A percentile compares a stretch with the other conserved stretches of the same genome.
Evolutionary conservation across 2,329 filamentous ascomycete genomes (phyloP).

Genomic region (Beauveria sp.): DNA sequence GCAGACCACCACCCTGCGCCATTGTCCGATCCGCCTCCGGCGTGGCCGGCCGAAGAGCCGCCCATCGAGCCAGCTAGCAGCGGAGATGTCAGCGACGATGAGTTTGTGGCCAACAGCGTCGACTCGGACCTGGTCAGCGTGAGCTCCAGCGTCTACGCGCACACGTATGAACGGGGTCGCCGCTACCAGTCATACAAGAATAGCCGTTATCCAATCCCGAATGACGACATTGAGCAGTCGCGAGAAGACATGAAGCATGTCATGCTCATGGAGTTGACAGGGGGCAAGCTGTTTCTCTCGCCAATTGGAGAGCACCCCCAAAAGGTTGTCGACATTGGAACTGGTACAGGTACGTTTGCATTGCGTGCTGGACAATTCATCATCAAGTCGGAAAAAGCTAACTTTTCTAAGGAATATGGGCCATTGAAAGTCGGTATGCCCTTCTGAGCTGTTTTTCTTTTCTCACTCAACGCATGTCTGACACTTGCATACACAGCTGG

Average conservation of each 20-base stretch:
- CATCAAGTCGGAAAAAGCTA: not conserved
- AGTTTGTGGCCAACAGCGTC: slow-evolving; percentile 5
- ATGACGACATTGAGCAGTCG: slow-evolving; percentile 37
- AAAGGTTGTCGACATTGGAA: slow-evolving; percentile 41
- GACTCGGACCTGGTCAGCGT: slow-evolving; percentile 14
- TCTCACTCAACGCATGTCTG: not conserved
- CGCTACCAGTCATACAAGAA: slow-evolving; percentile 37
- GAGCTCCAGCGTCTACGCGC: slow-evolving; percentile 24
- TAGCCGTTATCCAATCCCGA: slow-evolving; percentile 39
- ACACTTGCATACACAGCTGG: slow-evolving; percentile 23
- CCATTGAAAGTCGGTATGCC: slow-evolving; percentile 35
- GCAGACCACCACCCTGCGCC: not conserved
- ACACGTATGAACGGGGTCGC: slow-evolving; percentile 27
- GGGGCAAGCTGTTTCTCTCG: slow-evolving; percentile 32
- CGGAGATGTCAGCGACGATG: slow-evolving; percentile 7
- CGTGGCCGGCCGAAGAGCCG: not conserved
- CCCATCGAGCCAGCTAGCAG: slow-evolving; percentile 3
- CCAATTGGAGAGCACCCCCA: slow-evolving; percentile 32
- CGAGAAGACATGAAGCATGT: slow-evolving; percentile 39
- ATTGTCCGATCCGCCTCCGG: not conserved
- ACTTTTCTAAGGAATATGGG: slow-evolving; percentile 38
- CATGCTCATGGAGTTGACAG: slow-evolving; percentile 36
- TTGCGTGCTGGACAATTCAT: not conserved
- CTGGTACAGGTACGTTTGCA: slow-evolving; percentile 28
- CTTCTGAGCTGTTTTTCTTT: not conserved